Evolutionary conservation across 768 basidiomycete species (phyloP), one percentile per base, ranked within the genome.

Genomic region (Lyophyllum semitale): DNA sequence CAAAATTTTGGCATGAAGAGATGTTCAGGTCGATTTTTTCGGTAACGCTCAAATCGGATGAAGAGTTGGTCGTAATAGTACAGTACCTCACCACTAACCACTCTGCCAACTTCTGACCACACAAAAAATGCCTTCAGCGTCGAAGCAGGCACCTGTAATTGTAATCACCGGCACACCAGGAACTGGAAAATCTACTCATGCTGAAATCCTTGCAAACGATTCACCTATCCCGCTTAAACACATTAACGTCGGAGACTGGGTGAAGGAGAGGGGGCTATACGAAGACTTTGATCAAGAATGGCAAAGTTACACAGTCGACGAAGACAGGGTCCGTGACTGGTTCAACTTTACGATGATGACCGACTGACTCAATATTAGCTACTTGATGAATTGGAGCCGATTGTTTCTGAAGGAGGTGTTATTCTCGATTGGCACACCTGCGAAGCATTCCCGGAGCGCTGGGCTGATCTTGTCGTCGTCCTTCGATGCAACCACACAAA

Each of bases 341-440:
- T 25, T 23, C 47, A 32, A 35, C 41, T 41, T 35, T 17, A 37
- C 38, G 15, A 40, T 7, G 17, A 15, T 18, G 15, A 33, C 46
- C 15, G n/a, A n/a, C 44, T 47, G 42, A 61, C 26, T 50, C 37
- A 20, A 12, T 35, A 43, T 50, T 64, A 97, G 95, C 75, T 97
- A 25, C 73, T 98, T 20, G 95, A 98, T 66, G 89, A 93, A 68
- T 78, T 98, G 23, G 94, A 97, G 68, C 81, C 86, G 0, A 64
- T 89, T 25, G 82, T 81, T 0, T 71, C 80, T 0, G 74, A 72
- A 41, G 95, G 93, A 8, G 92, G 92, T 17, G 73, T 95, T 58
- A 84, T 97, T 52, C 85, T 97, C 26, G 94, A 97, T 71, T 96
- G 95, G 93, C 94, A 97, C 68, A 91, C 91, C 20, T 95, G 93